phyloP scores from a whole-genome alignment of 768 basidiomycete genomes.

The Trametes sanguinea region DNA sequence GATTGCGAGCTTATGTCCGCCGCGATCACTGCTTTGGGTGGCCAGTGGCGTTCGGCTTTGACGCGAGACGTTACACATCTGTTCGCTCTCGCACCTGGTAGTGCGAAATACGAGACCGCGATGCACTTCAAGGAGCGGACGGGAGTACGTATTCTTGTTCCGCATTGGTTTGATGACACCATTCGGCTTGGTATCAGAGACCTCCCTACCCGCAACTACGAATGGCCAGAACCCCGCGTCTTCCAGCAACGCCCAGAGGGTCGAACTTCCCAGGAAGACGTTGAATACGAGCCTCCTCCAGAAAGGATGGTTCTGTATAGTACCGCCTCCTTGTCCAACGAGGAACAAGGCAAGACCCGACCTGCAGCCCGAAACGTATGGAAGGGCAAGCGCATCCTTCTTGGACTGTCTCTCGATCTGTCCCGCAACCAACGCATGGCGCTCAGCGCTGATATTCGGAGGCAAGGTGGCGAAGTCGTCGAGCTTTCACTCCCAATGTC shows the following conservation, averaged over 20 bases:
- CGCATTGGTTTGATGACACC: slow-evolving; percentile 91
- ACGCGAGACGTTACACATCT: slow-evolving; percentile 89
- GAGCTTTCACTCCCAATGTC: slow-evolving; percentile 22
- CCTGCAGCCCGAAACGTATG: slow-evolving; percentile 48
- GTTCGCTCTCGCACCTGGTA: slow-evolving; percentile 56
- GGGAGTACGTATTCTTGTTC: slow-evolving; percentile 70
- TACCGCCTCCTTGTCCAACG: slow-evolving; percentile 30
- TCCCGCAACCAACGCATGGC: slow-evolving; percentile 48
- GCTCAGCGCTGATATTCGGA: slow-evolving; percentile 58
- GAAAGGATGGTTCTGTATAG: slow-evolving; percentile 40
- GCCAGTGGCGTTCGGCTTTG: slow-evolving; percentile 75
- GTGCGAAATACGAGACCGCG: slow-evolving; percentile 47
- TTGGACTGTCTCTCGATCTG: slow-evolving; percentile 62
- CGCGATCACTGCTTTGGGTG: slow-evolving; percentile 75
- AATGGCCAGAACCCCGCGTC: slow-evolving; percentile 73
- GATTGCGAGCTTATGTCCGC: slow-evolving; percentile 77
- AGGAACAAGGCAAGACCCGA: slow-evolving; percentile 23
- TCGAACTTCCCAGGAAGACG: slow-evolving; percentile 29
- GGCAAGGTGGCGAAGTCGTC: slow-evolving; percentile 60
- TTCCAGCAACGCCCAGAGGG: slow-evolving; percentile 38
- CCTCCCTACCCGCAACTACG: slow-evolving; percentile 56
- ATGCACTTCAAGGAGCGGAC: slow-evolving; percentile 62
- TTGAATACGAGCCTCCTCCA: slow-evolving; percentile 30
- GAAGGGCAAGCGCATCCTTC: slow-evolving; percentile 58
- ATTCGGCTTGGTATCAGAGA: slow-evolving; percentile 51